Evolutionary conservation across 345 rosid species (phyloP).

Genomic region (Syzygium oleosum): DNA sequence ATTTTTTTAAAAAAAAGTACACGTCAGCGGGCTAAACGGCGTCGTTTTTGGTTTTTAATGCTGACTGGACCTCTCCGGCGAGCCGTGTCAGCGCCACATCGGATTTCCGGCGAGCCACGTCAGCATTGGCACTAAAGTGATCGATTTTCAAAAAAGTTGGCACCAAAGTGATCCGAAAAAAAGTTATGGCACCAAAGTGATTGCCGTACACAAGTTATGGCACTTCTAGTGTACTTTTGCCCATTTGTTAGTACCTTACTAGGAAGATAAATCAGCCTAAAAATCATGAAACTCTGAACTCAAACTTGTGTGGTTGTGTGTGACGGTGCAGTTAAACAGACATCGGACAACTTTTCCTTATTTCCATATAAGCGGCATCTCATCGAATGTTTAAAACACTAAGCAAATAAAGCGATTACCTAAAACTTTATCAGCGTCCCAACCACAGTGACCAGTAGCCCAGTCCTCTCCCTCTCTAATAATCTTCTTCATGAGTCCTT

Average conservation of each 20-base stretch:
- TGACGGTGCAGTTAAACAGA: background rate
- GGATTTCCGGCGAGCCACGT: no score
- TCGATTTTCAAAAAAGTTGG: no score
- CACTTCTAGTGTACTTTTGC: no score
- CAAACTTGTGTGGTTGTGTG: background rate
- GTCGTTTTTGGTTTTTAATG: no score
- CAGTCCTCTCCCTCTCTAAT: constrained; percentile 47
- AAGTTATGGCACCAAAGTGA: no score
- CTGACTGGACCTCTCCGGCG: no score
- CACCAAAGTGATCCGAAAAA: no score
- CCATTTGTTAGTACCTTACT: background rate
- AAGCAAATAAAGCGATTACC: constrained; percentile 11
- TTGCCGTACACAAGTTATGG: no score
- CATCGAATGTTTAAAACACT: background rate
- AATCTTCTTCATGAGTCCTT: constrained; percentile 54
- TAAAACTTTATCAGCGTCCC: constrained; percentile 51
- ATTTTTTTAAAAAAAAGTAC: no score
- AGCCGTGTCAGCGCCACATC: no score
- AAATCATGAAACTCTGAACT: background rate
- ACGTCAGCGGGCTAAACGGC: no score
- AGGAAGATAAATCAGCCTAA: background rate
- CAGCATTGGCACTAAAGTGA: no score
- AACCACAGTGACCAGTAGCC: constrained; percentile 31
- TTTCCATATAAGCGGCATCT: background rate
- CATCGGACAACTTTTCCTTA: background rate